Base-by-base conservation (phyloP, 306 rosid species). In the Sophora flavescens region DNA sequence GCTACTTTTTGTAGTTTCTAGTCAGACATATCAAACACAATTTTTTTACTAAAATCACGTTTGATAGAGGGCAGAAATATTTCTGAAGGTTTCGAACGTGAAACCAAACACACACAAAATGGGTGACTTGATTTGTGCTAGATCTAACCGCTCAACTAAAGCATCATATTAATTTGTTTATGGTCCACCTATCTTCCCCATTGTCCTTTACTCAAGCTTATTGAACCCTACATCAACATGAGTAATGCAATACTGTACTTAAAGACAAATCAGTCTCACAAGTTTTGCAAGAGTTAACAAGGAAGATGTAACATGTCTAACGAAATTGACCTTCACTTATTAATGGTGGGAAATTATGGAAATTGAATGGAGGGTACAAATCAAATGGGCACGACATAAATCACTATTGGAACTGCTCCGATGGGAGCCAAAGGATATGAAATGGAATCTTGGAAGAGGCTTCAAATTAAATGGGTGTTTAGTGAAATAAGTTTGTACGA, bases 331-430 rank as follows among this genome's bases (percentile, higher is more conserved):
- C 35, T 54, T 33, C 39, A 22, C 10, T 28, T 53, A 62, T 44
- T 44, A 81, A 54, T 26, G 41, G 78, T 63, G 78, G 81, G 70
- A 22, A 70, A 10, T 9, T 0, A 0, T 22, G 15, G n/a, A 54
- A 33, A 76, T 8, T 81, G 6, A 61, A 5, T 56, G 71, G 36
- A 59, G 7, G 68, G 71, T 63, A 42, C 33, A 6, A 5, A 35
- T 30, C 4, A 44, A 58, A 68, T 8, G 51, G 18, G 44, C 32
- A 30, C 53, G 15, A 48, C 8, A 12, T 41, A 33, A 16, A 68
- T 72, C 18, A 59, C 60, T n/a, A 51, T 6, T 58, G 59, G 41
- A 72, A 38, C 58, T 70, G 53, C 52, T 75, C 38, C 52, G 58
- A 52, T 52, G 58, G 6, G 51, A 47, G 52, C 59, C 58, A 61